Evolutionary conservation across 2,329 filamentous ascomycete genomes (phyloP).

Genomic region (Parascedosporium putredinis): DNA sequence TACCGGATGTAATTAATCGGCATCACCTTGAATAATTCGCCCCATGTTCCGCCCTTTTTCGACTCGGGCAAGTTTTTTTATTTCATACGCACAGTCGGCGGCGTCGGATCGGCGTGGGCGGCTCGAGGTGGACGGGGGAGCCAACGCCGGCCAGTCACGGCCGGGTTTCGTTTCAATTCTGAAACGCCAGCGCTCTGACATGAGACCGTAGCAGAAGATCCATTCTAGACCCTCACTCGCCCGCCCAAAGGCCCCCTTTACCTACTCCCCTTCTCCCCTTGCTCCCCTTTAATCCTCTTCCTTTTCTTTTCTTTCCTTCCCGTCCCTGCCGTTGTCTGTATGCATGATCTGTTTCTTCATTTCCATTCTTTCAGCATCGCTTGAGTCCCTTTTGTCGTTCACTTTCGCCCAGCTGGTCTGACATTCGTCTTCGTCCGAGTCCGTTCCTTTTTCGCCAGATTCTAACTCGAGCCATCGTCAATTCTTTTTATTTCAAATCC

Average conservation of each 20-base stretch:
- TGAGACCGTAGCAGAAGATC: background rate
- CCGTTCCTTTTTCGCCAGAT: slow-evolving; percentile 26
- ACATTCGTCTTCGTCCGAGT: slow-evolving; percentile 19
- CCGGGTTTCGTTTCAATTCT: slow-evolving; percentile 9
- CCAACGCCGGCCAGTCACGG: slow-evolving; percentile 2
- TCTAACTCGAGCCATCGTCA: too few species aligned
- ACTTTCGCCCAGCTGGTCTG: slow-evolving; percentile 8
- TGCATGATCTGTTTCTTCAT: background rate
- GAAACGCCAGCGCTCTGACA: slow-evolving; percentile 7
- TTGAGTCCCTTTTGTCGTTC: background rate
- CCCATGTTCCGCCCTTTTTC: too few species aligned
- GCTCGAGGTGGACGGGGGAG: too few species aligned
- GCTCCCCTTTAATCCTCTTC: background rate
- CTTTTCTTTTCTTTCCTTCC: background rate
- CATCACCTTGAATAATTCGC: too few species aligned
- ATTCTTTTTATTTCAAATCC: too few species aligned
- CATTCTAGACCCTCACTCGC: background rate
- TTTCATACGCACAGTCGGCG: too few species aligned
- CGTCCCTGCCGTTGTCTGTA: too few species aligned
- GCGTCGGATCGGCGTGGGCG: background rate
- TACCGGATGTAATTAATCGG: too few species aligned
- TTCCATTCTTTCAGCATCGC: background rate
- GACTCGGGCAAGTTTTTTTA: too few species aligned
- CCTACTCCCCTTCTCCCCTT: background rate
- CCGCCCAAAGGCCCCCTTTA: background rate